Evolutionary conservation across 225 moss, liverwort and hornwort species (phyloP).

Genomic region (Anthoceros angustus): DNA sequence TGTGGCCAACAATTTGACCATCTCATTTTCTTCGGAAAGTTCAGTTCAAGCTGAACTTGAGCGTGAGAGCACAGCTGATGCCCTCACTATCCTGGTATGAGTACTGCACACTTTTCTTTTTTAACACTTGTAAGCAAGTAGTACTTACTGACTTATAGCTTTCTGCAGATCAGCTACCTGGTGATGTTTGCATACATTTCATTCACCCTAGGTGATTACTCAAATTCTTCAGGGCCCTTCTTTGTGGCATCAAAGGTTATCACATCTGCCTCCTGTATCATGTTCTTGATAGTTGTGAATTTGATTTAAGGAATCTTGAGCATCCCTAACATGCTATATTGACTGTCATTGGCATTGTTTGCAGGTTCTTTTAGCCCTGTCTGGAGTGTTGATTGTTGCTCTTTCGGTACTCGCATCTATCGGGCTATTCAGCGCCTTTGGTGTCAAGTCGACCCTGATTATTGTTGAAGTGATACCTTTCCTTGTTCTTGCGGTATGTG

Average conservation of each 20-base stretch:
- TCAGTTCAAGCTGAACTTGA: conserved; percentile 65
- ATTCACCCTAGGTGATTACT: conserved; percentile 68
- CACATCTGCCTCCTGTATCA: background rate
- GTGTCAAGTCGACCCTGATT: conserved; percentile 86
- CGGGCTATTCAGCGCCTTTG: conserved; percentile 75
- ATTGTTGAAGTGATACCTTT: conserved; percentile 99
- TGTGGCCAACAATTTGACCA: conserved; percentile 33
- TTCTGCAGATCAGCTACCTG: conserved; percentile 67
- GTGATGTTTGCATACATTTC: conserved; percentile 95
- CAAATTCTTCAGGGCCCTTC: conserved; percentile 41
- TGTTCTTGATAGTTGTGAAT: background rate
- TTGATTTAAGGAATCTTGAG: background rate
- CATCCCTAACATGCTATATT: background rate
- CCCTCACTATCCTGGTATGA: conserved; percentile 61
- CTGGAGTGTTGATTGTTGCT: conserved; percentile 81
- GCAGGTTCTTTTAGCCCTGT: conserved; percentile 74
- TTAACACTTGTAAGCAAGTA: background rate
- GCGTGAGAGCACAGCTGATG: conserved; percentile 88
- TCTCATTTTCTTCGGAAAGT: conserved; percentile 79
- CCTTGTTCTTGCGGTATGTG: conserved; percentile 88
- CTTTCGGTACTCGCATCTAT: conserved; percentile 91
- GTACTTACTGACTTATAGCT: background rate
- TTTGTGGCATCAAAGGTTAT: conserved; percentile 87
- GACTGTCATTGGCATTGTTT: background rate
- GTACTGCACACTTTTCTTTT: background rate